Evolutionary conservation across 2,329 filamentous ascomycete genomes (phyloP).

Genomic region (Aspergillus calidoustus): DNA sequence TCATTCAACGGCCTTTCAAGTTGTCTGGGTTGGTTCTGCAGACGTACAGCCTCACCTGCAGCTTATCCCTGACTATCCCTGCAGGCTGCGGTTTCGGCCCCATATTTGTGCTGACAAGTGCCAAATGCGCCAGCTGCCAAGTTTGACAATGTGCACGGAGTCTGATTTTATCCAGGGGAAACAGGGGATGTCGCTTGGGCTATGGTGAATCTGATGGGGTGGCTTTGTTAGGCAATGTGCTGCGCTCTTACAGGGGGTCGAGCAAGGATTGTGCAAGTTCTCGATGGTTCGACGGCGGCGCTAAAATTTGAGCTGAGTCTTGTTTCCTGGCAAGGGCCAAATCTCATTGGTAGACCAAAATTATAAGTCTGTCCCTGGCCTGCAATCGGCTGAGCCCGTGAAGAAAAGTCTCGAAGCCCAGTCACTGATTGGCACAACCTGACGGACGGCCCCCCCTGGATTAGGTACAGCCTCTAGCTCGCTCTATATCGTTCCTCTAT

Average conservation of each 20-base stretch:
- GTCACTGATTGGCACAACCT: background rate
- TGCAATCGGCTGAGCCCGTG: background rate
- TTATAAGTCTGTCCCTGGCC: background rate
- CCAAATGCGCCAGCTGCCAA: background rate
- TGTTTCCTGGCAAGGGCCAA: background rate
- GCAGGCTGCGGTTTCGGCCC: background rate
- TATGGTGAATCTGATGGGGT: background rate
- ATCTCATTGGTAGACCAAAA: background rate
- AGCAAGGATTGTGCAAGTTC: background rate
- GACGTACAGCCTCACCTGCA: background rate
- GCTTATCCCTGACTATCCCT: background rate
- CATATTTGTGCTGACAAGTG: background rate
- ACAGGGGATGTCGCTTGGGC: background rate
- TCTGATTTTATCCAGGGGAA: background rate
- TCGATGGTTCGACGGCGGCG: background rate
- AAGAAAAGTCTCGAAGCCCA: background rate
- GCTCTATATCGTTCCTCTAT: background rate
- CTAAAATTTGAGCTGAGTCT: background rate
- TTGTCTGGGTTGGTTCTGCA: background rate
- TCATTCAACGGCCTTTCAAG: too few relatives aligned
- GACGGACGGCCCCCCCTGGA: too few relatives aligned
- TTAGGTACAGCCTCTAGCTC: too few relatives aligned
- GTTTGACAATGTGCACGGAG: background rate
- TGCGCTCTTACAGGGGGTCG: background rate
- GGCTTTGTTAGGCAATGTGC: background rate